phyloP scores from a whole-genome alignment of 495 filamentous ascomycete genomes.

The Talaromyces thailandensis region DNA sequence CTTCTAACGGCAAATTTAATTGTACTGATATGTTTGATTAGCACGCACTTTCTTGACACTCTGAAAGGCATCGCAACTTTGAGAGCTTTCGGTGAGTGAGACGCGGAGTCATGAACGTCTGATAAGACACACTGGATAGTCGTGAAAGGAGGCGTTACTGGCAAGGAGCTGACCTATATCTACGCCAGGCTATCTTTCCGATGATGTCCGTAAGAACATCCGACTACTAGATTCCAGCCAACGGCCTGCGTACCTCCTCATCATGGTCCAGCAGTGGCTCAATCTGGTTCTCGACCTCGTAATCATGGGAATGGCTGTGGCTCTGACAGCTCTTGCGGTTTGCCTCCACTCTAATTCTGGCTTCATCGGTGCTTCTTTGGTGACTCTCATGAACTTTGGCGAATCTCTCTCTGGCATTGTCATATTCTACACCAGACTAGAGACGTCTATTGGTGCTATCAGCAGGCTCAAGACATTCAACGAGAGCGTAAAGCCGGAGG shows the following conservation, averaged over 20 bases:
- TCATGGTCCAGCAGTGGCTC: slow-evolving; percentile 65
- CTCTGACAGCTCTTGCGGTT: slow-evolving; percentile 38
- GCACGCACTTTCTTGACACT: slow-evolving; percentile 56
- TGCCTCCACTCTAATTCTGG: slow-evolving; percentile 35
- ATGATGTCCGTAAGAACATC: slow-evolving; percentile 37
- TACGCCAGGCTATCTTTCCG: background rate
- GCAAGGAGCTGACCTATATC: background rate
- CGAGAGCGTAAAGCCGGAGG: slow-evolving; percentile 37
- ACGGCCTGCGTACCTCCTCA: slow-evolving; percentile 45
- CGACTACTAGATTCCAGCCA: slow-evolving; percentile 47
- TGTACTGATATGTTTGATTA: background rate
- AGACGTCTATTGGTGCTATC: slow-evolving; percentile 50
- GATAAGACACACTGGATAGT: background rate
- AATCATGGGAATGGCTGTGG: slow-evolving; percentile 45
- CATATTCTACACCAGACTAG: slow-evolving; percentile 47
- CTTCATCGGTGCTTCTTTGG: slow-evolving; percentile 46
- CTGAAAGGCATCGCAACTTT: slow-evolving; percentile 61
- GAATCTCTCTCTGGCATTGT: slow-evolving; percentile 40
- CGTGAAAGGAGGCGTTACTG: background rate
- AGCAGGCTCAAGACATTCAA: slow-evolving; percentile 48
- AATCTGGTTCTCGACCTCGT: slow-evolving; percentile 54
- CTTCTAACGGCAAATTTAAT: background rate
- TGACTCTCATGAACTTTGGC: slow-evolving; percentile 46
- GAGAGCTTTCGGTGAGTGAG: slow-evolving; percentile 55
- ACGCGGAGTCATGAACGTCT: slow-evolving; percentile 35